phyloP scores from a whole-genome alignment of 2,329 filamentous ascomycete species.

The Fusarium siculi region DNA sequence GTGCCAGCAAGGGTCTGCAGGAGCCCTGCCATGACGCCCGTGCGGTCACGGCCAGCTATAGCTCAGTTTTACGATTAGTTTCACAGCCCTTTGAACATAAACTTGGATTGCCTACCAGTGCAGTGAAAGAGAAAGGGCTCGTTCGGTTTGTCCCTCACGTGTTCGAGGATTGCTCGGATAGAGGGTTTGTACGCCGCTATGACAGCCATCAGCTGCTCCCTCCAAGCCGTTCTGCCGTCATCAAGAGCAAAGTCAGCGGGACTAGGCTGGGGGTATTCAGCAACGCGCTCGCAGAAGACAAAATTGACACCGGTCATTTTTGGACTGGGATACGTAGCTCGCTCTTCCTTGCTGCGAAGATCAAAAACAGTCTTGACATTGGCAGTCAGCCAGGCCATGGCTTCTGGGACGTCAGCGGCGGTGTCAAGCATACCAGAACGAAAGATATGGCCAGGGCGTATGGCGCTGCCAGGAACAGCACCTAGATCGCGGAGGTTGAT shows the following conservation, averaged over 20 bases:
- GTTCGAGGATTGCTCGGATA: constrained; percentile 58
- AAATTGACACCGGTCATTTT: constrained; percentile 56
- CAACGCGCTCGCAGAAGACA: constrained; percentile 54
- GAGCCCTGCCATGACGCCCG: constrained; percentile 61
- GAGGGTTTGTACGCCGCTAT: constrained; percentile 54
- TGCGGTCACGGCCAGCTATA: constrained; percentile 65
- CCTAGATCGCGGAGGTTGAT: constrained; percentile 65
- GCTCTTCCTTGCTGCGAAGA: constrained; percentile 59
- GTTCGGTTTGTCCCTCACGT: constrained; percentile 57
- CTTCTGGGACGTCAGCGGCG: constrained; percentile 44
- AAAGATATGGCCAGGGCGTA: constrained; percentile 57
- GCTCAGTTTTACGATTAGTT: not conserved
- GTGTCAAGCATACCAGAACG: constrained; percentile 58
- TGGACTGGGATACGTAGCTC: constrained; percentile 56
- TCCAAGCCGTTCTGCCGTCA: constrained; percentile 57
- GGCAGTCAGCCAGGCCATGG: constrained; percentile 50
- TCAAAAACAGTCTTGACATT: constrained; percentile 62
- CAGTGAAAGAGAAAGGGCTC: constrained; percentile 65
- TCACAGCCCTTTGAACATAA: not conserved
- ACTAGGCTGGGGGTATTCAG: constrained; percentile 50
- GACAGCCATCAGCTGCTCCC: constrained; percentile 60
- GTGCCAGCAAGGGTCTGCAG: constrained; percentile 63
- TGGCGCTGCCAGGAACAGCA: constrained; percentile 52
- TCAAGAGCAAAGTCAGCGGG: constrained; percentile 57
- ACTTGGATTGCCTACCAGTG: constrained; percentile 56